phyloP scores from a whole-genome alignment of 176 grass and related monocot genomes.

The Dactylis glomerata region DNA sequence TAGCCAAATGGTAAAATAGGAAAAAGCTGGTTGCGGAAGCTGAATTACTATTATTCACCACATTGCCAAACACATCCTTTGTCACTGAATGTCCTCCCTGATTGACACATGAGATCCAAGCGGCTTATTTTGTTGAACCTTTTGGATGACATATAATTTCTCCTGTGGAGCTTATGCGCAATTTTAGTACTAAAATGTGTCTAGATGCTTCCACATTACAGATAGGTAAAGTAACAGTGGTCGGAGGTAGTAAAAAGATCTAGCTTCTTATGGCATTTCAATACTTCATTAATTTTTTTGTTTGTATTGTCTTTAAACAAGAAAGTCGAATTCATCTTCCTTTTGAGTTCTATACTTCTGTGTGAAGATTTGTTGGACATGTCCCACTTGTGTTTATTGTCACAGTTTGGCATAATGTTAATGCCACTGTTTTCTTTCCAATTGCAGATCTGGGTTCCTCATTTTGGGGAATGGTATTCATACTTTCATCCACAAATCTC shows the following conservation, averaged over 20 bases:
- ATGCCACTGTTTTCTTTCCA: slow-evolving; percentile 22
- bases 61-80: neutral
- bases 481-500: slow-evolving; percentile 89
- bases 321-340: neutral
- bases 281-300: neutral
- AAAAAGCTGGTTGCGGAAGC: neutral
- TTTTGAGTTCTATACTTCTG: neutral
- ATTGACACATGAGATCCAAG: neutral
- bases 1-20: neutral
- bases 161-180: neutral
- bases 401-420: slow-evolving; percentile 1
- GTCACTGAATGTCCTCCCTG: neutral
- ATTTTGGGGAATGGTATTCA: slow-evolving; percentile 99
- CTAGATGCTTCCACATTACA: no score
- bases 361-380: neutral
- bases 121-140: neutral
- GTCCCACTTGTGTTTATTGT: slow-evolving; percentile 26
- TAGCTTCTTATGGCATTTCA: neutral
- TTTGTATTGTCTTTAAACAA: slow-evolving; percentile 2
- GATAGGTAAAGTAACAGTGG: no score
- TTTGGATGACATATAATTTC: neutral
- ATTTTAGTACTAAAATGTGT: no score
- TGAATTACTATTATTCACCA: neutral
- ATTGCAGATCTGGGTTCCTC: slow-evolving; percentile 91
- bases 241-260: neutral